phyloP scores from a whole-genome alignment of 371 early-diverging fungal genomes.

The Mortierella sp. region DNA sequence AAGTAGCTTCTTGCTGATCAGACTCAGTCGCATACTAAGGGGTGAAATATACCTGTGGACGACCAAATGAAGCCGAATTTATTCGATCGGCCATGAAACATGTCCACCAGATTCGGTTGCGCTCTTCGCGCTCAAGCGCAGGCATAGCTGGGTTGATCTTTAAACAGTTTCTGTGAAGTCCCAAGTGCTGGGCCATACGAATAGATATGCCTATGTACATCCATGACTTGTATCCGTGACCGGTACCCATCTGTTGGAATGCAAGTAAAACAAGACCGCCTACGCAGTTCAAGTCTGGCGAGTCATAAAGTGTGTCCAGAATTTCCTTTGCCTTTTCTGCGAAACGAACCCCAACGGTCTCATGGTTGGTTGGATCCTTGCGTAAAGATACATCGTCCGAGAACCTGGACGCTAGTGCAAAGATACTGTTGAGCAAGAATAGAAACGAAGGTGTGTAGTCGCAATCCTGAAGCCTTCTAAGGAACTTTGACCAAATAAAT shows the following conservation, averaged over 20 bases:
- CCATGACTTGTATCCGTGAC: constrained; percentile 63
- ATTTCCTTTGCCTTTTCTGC: constrained; percentile 47
- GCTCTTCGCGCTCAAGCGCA: constrained; percentile 64
- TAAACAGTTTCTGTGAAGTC: constrained; percentile 66
- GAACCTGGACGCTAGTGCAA: constrained; percentile 66
- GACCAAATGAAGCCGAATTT: constrained; percentile 52
- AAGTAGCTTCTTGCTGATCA: neutral
- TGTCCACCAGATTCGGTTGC: constrained; percentile 71
- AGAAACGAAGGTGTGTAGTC: constrained; percentile 59
- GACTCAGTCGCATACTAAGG: neutral
- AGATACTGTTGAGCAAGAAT: constrained; percentile 61
- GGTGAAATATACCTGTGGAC: constrained; percentile 42
- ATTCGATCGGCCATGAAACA: constrained; percentile 69
- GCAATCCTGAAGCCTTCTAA: constrained; percentile 59
- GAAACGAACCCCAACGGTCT: constrained; percentile 52
- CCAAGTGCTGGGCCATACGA: constrained; percentile 77
- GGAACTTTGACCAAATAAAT: constrained; percentile 65
- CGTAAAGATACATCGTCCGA: constrained; percentile 53
- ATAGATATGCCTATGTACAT: constrained; percentile 69
- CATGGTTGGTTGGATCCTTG: constrained; percentile 46
- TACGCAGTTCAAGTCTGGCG: constrained; percentile 48
- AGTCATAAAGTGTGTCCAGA: constrained; percentile 55
- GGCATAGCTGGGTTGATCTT: constrained; percentile 64
- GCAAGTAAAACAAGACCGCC: constrained; percentile 49
- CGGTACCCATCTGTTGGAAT: constrained; percentile 54